Percentiles rank a stretch among this genome's conserved stretches.
These are phyloP conservation scores for Diversispora eburnea DNA, from an alignment of 192 early-diverging fungal species.

Conservation along the genomic window DNA sequence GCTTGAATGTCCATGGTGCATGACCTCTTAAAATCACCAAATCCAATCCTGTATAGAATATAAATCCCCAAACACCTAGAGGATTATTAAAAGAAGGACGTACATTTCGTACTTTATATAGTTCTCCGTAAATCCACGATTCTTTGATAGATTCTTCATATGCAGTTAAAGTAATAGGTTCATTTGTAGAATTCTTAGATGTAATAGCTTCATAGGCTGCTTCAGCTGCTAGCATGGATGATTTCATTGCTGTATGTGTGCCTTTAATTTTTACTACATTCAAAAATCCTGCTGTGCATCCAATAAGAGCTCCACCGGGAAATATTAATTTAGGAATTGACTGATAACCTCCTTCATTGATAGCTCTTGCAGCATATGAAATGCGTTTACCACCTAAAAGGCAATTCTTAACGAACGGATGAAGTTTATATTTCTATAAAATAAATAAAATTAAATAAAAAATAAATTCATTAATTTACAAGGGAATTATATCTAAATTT, in stretches of 20 bases:
- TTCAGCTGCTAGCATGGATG: conserved; percentile 94
- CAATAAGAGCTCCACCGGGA: conserved; percentile 94
- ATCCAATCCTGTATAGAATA: conserved; percentile 86
- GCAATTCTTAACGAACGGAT: conserved; percentile 76
- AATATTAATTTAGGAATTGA: conserved; percentile 92
- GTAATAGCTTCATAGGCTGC: conserved; percentile 73
- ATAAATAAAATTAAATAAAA: conserved; percentile 7
- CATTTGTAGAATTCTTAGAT: conserved; percentile 41
- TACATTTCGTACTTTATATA: conserved; percentile 88
- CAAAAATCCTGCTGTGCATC: conserved; percentile 92
- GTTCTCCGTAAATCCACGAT: conserved; percentile 90
- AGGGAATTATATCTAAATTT: neutral
- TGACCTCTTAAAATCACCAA: conserved; percentile 85
- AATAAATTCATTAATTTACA: conserved; percentile 2
- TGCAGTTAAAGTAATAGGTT: conserved; percentile 64
- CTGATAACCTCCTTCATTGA: conserved; percentile 95
- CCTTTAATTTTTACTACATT: conserved; percentile 99
- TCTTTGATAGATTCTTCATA: conserved; percentile 81
- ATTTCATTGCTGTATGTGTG: conserved; percentile 99
- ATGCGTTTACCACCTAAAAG: conserved; percentile 89
- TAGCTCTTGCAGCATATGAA: conserved; percentile 92
- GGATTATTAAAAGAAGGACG: conserved; percentile 90
- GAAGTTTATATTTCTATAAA: conserved; percentile 85
- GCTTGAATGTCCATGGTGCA: conserved; percentile 92
- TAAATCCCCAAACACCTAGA: conserved; percentile 82